Evolutionary conservation across 768 basidiomycete genomes (phyloP).

Genomic region (Cystofilobasidium bisporidii): DNA sequence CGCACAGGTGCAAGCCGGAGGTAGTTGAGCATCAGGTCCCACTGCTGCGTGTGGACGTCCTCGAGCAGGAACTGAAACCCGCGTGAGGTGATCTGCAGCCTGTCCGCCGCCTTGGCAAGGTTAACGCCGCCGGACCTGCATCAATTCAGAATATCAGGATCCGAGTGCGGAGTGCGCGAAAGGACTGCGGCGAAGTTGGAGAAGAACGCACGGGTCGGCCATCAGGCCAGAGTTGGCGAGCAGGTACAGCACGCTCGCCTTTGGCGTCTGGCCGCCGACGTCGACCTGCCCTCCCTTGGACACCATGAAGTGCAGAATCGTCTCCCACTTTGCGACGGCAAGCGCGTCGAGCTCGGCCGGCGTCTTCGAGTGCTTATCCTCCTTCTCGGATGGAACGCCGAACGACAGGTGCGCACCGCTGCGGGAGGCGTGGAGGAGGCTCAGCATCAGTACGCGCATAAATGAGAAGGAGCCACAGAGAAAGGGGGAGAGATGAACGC

Average conservation of each 20-base stretch:
- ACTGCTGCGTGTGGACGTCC: slow-evolving; percentile 85
- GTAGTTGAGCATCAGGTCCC: slow-evolving; percentile 88
- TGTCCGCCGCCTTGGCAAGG: slow-evolving; percentile 27
- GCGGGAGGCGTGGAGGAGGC: not conserved
- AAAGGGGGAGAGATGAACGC: slow-evolving; percentile 35
- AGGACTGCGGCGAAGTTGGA: not conserved
- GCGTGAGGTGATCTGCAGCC: slow-evolving; percentile 63
- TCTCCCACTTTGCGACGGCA: slow-evolving; percentile 89
- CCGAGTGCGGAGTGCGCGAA: too few relatives aligned
- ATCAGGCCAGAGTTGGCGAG: slow-evolving; percentile 79
- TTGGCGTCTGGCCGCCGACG: slow-evolving; percentile 62
- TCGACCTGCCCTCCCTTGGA: slow-evolving; percentile 56
- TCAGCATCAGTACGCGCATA: slow-evolving; percentile 46
- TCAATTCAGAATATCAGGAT: too few relatives aligned
- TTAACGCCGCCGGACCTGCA: slow-evolving; percentile 11
- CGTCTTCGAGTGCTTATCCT: slow-evolving; percentile 36
- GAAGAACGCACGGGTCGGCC: slow-evolving; percentile 54
- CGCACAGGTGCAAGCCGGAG: slow-evolving; percentile 71
- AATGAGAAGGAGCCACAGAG: not conserved
- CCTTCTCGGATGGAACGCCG: slow-evolving; percentile 61
- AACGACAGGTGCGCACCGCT: slow-evolving; percentile 45
- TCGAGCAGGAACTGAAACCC: slow-evolving; percentile 96
- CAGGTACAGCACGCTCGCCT: slow-evolving; percentile 65
- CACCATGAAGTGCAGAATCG: slow-evolving; percentile 96
- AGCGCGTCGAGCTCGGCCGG: slow-evolving; percentile 64